Percentiles rank a stretch among this genome's conserved stretches.
Conservation (phyloP, 1,139 yeast species). For the Saccharomyces hybrid region DNA sequence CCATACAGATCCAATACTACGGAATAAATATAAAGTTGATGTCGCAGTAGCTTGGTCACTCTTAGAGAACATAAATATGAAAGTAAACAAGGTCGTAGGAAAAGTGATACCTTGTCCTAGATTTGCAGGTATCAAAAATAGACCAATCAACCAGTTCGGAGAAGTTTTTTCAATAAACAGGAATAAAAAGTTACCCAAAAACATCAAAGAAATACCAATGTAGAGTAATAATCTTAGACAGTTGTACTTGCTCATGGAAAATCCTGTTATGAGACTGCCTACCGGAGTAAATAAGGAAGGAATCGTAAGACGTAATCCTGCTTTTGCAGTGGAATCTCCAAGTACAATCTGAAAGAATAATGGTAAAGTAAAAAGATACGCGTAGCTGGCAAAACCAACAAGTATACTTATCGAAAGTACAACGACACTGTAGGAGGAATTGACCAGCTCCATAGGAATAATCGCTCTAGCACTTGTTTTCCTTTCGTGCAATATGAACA, state of each 20-base stretch:
- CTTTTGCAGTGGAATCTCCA: conserved; percentile 15
- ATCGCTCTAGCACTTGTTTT: conserved; percentile 34
- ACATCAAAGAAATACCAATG: conserved; percentile 32
- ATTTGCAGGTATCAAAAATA: conserved; percentile 34
- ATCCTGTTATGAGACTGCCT: conserved; percentile 37
- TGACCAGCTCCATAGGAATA: conserved; percentile 33
- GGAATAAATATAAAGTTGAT: conserved; percentile 35
- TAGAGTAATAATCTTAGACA: conserved; percentile 26
- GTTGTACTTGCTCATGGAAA: conserved; percentile 30
- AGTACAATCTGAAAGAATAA: conserved; percentile 33
- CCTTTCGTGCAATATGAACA: conserved; percentile 25
- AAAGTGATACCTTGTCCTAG: conserved; percentile 38
- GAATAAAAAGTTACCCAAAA: conserved; percentile 33
- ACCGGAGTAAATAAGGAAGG: conserved; percentile 37
- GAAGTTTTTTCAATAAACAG: conserved; percentile 25
- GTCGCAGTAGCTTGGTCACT: conserved; percentile 35
- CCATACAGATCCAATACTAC: conserved; percentile 39
- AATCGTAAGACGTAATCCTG: conserved; percentile 30
- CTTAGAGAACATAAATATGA: conserved; percentile 33
- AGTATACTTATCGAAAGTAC: conserved; percentile 32
- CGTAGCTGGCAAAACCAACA: conserved; percentile 36
- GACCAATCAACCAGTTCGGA: conserved; percentile 26
- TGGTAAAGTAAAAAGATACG: conserved; percentile 37
- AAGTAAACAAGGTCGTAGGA: conserved; percentile 36
- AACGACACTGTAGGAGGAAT: conserved; percentile 25